Evolutionary conservation across 139 green algal species (phyloP).

Genomic region (Chlorella sp.): DNA sequence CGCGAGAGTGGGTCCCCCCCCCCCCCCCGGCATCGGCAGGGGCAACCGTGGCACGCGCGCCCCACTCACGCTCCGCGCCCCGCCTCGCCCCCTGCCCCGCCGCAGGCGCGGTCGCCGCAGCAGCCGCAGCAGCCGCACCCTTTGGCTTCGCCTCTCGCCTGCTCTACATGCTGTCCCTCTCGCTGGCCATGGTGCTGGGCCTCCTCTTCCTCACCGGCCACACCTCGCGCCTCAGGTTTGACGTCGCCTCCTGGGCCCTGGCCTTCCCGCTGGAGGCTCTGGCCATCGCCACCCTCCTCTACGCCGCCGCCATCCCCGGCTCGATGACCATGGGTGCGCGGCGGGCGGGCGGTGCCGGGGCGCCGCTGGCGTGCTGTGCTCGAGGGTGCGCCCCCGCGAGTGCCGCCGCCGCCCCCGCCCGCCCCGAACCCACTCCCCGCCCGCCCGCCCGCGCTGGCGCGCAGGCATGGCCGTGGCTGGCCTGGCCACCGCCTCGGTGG

Average conservation of each 20-base stretch:
- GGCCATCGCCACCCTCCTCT: constrained; percentile 33
- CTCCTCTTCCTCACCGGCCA: constrained; percentile 22
- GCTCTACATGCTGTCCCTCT: constrained; percentile 14
- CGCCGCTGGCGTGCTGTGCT: too few relatives aligned
- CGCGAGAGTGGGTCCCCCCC: too few relatives aligned
- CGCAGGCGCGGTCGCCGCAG: neutral
- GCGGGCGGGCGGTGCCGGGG: too few relatives aligned
- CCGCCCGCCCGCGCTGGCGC: too few relatives aligned
- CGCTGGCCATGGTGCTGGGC: constrained; percentile 10
- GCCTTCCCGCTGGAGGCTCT: constrained; percentile 49
- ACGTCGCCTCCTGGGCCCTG: constrained; percentile 20
- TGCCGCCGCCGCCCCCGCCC: too few relatives aligned
- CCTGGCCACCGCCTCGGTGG: constrained; percentile 16
- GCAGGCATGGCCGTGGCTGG: constrained; percentile 32
- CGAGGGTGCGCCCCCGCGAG: too few relatives aligned
- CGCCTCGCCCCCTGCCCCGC: too few relatives aligned
- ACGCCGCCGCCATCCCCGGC: constrained; percentile 30
- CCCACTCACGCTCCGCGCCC: too few relatives aligned
- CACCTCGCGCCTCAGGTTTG: constrained; percentile 17
- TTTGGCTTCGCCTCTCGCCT: constrained; percentile 8
- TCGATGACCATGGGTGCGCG: constrained; percentile 4
- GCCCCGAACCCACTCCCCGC: too few relatives aligned
- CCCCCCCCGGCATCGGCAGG: too few relatives aligned
- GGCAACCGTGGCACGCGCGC: too few relatives aligned
- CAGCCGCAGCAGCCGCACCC: neutral